Conservation (phyloP, 225 moss, liverwort and hornwort genomes). For the Pseudisothecium myosuroides region DNA sequence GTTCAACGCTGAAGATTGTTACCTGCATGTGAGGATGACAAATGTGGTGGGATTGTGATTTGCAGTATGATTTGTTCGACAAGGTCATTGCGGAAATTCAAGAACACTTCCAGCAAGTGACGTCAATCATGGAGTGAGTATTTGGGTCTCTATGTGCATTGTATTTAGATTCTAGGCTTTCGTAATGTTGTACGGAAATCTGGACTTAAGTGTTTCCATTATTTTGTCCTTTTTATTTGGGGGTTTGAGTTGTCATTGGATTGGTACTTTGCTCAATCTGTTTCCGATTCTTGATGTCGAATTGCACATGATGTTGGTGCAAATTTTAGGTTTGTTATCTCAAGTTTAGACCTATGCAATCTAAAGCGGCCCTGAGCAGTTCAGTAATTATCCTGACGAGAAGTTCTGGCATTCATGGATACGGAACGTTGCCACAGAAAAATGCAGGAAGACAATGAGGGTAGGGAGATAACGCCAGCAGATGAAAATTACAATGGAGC, state of each 20-base stretch:
- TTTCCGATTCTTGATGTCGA: neutral
- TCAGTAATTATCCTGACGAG: neutral
- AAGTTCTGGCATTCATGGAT: neutral
- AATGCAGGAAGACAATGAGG: conserved; percentile 45
- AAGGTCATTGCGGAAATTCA: conserved; percentile 75
- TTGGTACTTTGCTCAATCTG: neutral
- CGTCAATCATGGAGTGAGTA: conserved; percentile 66
- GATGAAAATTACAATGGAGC: conserved; percentile 79
- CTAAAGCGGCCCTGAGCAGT: neutral
- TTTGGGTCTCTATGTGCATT: neutral
- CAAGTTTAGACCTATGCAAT: neutral
- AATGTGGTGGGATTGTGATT: neutral
- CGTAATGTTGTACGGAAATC: neutral
- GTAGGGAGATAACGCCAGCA: conserved; percentile 18
- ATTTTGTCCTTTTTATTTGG: neutral
- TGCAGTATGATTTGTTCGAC: conserved; percentile 85
- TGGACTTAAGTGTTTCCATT: neutral
- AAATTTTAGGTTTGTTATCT: neutral
- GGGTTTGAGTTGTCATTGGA: neutral
- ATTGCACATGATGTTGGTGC: neutral
- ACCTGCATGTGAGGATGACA: neutral
- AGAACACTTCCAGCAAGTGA: conserved; percentile 77
- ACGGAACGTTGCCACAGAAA: conserved; percentile 24
- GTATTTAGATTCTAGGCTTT: neutral
- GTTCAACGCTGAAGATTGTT: neutral